A percentile compares a stretch with the other conserved stretches of the same genome.
Conservation (phyloP, 345 rosid genomes). For the Angophora floribunda region DNA sequence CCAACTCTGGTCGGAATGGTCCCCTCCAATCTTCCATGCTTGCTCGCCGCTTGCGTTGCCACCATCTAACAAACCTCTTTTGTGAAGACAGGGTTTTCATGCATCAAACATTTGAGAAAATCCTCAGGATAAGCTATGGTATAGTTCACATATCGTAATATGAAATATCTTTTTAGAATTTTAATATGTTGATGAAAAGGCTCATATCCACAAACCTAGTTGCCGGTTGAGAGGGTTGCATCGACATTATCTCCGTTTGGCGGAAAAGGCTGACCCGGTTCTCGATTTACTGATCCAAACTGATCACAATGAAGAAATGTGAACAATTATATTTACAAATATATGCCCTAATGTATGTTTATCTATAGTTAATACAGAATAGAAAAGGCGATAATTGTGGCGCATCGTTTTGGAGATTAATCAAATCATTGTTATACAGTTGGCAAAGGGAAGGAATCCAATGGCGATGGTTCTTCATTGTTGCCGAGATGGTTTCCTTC, state of each 20-base stretch:
- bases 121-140: not conserved
- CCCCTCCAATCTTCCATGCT: not conserved
- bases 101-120: not conserved
- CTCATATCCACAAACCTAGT: not conserved
- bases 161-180: not conserved
- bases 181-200: not conserved
- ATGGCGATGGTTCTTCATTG: not conserved
- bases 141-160: not conserved
- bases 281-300: not conserved
- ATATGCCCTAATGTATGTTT: not conserved
- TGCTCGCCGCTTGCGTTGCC: not conserved
- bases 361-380: not conserved
- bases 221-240: not conserved
- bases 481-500: not conserved
- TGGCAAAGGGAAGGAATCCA: not conserved
- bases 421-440: not conserved
- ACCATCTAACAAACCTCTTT: not conserved
- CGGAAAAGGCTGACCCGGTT: not conserved
- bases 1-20: not conserved
- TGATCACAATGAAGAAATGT: not conserved
- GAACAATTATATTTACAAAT: not conserved
- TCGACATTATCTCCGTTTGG: not conserved
- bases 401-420: not conserved
- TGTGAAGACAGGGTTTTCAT: not conserved
- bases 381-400: not conserved